These are phyloP conservation scores for Linum usitatissimum DNA, from an alignment of 345 rosid genomes.

Conservation along the genomic window DNA sequence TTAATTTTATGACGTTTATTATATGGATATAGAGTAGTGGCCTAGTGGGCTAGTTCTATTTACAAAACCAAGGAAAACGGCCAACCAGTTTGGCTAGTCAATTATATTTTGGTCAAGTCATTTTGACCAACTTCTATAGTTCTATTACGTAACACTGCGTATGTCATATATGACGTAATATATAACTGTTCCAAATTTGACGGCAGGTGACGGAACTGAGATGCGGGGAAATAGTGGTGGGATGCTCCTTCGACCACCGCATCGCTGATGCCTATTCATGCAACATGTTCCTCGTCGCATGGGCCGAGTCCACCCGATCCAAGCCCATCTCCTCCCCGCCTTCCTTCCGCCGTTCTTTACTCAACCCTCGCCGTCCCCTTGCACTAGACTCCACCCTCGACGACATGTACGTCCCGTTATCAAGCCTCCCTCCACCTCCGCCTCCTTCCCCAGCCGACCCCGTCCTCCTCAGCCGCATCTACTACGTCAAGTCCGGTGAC, in stretches of 20 bases:
- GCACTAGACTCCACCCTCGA: constrained; percentile 26
- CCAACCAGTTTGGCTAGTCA: no score
- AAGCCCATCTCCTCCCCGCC: constrained; percentile 36
- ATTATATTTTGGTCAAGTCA: no score
- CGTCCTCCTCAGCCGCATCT: constrained; percentile 44
- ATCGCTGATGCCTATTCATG: constrained; percentile 60
- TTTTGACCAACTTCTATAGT: no score
- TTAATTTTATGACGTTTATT: no score
- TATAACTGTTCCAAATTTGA: no score
- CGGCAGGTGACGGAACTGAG: constrained; percentile 48
- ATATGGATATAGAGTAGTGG: no score
- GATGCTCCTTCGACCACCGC: constrained; percentile 69
- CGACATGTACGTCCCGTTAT: constrained; percentile 39
- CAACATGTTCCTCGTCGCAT: constrained; percentile 62
- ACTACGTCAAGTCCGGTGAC: constrained; percentile 28
- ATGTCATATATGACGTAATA: no score
- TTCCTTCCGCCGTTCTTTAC: constrained; percentile 45
- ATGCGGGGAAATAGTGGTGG: constrained; percentile 63
- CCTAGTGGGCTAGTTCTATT: no score
- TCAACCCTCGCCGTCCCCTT: constrained; percentile 42
- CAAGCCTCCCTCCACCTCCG: constrained; percentile 35
- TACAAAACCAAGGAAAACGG: no score
- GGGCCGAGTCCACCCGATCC: constrained; percentile 52
- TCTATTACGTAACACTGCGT: no score
- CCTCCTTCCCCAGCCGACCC: constrained; percentile 4